These are phyloP conservation scores for Zymoseptoria brevis DNA, from an alignment of 2,329 filamentous ascomycete genomes.

Conservation along the genomic window DNA sequence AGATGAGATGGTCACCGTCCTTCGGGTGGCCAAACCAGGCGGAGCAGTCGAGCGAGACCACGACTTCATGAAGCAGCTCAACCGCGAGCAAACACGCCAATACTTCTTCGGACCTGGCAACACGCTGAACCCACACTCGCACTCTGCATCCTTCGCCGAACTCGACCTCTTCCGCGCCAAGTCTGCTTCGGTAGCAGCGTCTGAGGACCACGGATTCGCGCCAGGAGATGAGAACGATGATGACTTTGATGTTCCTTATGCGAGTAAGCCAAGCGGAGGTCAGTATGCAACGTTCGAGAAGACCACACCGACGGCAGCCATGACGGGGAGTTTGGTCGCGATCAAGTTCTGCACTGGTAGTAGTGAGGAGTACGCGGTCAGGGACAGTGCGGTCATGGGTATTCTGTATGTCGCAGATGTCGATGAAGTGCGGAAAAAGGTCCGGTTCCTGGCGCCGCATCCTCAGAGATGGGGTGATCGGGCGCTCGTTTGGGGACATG, in stretches of 20 bases:
- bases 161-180: conserved; percentile 54
- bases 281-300: conserved; percentile 32
- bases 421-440: conserved; percentile 71
- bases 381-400: conserved; percentile 77
- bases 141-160: conserved; percentile 69
- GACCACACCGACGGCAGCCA: conserved; percentile 55
- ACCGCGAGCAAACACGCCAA: conserved; percentile 72
- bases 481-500: conserved; percentile 68
- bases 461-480: conserved; percentile 70
- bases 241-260: conserved; percentile 37
- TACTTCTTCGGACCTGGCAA: conserved; percentile 82
- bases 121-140: conserved; percentile 78
- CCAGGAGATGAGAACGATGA: conserved; percentile 42
- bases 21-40: conserved; percentile 75
- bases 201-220: conserved; percentile 25
- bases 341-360: conserved; percentile 64
- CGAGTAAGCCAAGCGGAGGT: conserved; percentile 16
- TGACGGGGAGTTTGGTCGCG: conserved; percentile 76
- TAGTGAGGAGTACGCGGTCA: conserved; percentile 63
- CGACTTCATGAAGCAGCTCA: conserved; percentile 61
- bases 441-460: conserved; percentile 76
- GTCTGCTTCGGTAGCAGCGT: conserved; percentile 9
- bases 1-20: conserved; percentile 63
- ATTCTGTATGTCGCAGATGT: conserved; percentile 91
- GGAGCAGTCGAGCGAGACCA: conserved; percentile 74